Evolutionary conservation across 306 rosid species (phyloP), one percentile per base, ranked within the genome.

Genomic region (Lupinus albus): DNA sequence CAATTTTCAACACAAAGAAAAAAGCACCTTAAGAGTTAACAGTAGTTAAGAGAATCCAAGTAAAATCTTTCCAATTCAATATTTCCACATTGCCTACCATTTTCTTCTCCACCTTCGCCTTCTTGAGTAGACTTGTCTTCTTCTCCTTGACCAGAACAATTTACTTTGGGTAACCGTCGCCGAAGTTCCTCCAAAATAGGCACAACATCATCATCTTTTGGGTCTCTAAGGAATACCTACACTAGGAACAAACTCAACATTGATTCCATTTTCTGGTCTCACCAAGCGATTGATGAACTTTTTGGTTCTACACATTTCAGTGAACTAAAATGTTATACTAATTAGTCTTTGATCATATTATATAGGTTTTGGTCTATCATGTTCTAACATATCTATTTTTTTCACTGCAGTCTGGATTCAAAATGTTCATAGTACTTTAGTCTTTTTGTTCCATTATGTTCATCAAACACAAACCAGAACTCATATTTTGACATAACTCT

Each of bases 141-240:
- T 65, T 88, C 86, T 36, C 74, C 86, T 70, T 64, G 75, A 33
- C 50, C 63, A 49, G 33, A 55, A 17, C 61, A 77, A 56, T 53
- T 68, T 44, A 11, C 64, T 35, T 66, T 64, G 1, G 86, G 85
- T 52, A 89, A 74, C 75, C 89, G 73, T 36, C 94, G 76, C 21
- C 79, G 85, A 36, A 89, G 86, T 46, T 87, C 94, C 73, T 87
- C 88, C 33, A 87, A 82, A 38, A 87, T 70, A 5, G 96, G 91
- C 32, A 83, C 57, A 48, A 89, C 87, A 4, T 80, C 79, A 54
- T 89, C 84, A 69, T 87, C 86, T 64, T 75, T 41, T 11, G 96
- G 96, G 67, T 89, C 94, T 80, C 96, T 87, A 30, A 89, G 78
- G 78, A 89, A 72, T 3, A 89, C 89, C 95, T 85, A 60, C 63